Evolutionary conservation across 108 stramenopile genomes (phyloP).

Genomic region (Nitzschia sp.): DNA sequence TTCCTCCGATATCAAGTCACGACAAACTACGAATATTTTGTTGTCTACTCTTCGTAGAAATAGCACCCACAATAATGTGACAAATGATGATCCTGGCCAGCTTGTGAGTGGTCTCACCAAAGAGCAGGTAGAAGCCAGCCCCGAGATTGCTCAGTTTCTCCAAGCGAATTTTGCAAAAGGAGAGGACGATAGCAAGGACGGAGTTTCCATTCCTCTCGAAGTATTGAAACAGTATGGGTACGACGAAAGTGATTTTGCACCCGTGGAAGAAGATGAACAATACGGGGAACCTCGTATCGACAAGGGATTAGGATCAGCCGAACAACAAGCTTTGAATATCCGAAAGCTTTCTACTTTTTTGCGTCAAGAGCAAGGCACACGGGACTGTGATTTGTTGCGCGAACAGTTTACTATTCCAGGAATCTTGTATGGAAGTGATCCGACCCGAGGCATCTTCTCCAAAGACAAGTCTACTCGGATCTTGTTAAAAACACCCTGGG

Average conservation of each 20-base stretch:
- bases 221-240: conserved; percentile 24
- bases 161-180: conserved; percentile 28
- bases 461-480: conserved; percentile 42
- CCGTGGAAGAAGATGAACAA: not conserved
- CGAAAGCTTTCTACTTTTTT: conserved; percentile 26
- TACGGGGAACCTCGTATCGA: conserved; percentile 34
- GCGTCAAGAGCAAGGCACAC: conserved; percentile 28
- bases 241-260: not conserved
- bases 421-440: conserved; percentile 79
- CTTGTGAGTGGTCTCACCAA: conserved; percentile 35
- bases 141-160: conserved; percentile 24
- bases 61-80: not conserved
- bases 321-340: conserved; percentile 40
- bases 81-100: conserved; percentile 24
- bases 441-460: conserved; percentile 44
- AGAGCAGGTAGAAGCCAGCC: conserved; percentile 31
- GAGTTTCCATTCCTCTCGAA: conserved; percentile 21
- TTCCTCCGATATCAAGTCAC: no score
- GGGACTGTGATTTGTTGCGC: conserved; percentile 32
- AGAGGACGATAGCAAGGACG: conserved; percentile 4
- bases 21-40: no score
- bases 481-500: conserved; percentile 72
- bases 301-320: conserved; percentile 19
- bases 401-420: conserved; percentile 72
- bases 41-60: no score